Percentiles rank a stretch among this genome's conserved stretches.
phyloP scores from a whole-genome alignment of 148 eudicot species.

The Bassia scoparia region DNA sequence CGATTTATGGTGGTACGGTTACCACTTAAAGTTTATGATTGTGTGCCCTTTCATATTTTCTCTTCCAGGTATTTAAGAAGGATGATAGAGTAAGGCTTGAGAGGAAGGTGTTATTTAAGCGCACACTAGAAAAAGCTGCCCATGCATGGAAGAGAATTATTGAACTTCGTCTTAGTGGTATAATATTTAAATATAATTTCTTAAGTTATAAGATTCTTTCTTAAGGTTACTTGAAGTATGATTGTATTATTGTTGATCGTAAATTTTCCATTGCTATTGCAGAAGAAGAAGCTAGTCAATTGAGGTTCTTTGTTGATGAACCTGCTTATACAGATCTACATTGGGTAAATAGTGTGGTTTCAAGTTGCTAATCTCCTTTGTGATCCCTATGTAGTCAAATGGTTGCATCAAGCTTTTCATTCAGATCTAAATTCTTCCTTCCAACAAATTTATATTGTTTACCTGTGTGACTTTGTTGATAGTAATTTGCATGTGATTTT shows the following conservation, averaged over 20 bases:
- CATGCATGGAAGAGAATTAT: constrained; percentile 72
- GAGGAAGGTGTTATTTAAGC: constrained; percentile 71
- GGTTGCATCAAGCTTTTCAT: background rate
- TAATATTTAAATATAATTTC: constrained; percentile 11
- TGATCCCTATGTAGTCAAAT: background rate
- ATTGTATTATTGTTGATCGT: background rate
- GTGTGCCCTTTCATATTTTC: constrained; percentile 2
- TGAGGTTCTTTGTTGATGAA: constrained; percentile 72
- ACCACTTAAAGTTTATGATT: background rate
- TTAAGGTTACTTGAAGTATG: background rate
- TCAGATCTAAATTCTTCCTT: background rate
- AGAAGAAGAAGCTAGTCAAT: constrained; percentile 71
- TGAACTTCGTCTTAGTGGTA: constrained; percentile 78
- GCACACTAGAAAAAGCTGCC: constrained; percentile 77
- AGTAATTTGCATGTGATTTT: constrained; percentile 1
- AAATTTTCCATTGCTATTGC: constrained; percentile 20
- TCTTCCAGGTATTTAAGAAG: constrained; percentile 60
- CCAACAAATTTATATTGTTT: background rate
- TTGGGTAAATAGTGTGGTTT: constrained; percentile 51
- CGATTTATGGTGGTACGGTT: background rate
- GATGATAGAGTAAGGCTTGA: constrained; percentile 58
- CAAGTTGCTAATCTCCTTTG: background rate
- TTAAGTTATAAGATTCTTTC: too few species aligned
- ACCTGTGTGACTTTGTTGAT: background rate
- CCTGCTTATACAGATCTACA: constrained; percentile 91